Percentiles rank a stretch among this genome's conserved stretches.
Conservation (phyloP, 352 stramenopile genomes). For the Phytophthora hybrid region DNA sequence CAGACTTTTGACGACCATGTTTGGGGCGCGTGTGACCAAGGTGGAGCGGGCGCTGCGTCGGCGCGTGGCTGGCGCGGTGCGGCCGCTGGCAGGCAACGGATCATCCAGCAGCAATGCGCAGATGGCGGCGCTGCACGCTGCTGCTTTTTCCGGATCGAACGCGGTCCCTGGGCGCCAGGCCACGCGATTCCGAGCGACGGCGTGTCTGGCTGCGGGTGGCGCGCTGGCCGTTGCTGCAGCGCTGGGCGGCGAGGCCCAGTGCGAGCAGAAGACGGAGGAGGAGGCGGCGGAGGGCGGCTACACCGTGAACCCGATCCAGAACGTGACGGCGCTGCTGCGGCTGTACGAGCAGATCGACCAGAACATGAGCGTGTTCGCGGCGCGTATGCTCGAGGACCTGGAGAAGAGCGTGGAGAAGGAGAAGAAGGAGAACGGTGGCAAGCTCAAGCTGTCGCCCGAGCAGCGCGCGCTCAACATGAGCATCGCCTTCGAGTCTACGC, state of each 20-base stretch:
- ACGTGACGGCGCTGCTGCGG: constrained; percentile 70
- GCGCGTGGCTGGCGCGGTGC: constrained; percentile 20
- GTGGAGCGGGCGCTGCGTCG: constrained; percentile 20
- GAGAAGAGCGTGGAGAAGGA: constrained; percentile 64
- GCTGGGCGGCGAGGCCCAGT: constrained; percentile 17
- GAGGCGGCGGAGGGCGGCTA: constrained; percentile 39
- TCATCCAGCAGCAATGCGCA: not conserved
- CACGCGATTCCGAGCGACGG: constrained; percentile 1
- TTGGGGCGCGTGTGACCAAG: constrained; percentile 1
- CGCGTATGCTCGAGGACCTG: constrained; percentile 72
- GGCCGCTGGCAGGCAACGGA: not conserved
- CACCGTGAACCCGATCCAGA: constrained; percentile 74
- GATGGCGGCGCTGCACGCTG: not conserved
- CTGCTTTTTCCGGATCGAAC: constrained; percentile 18
- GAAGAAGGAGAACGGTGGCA: constrained; percentile 50
- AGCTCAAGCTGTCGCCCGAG: constrained; percentile 62
- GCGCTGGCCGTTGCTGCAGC: not conserved
- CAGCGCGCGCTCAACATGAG: constrained; percentile 86
- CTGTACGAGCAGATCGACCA: constrained; percentile 88
- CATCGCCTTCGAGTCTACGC: constrained; percentile 80
- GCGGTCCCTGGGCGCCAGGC: constrained; percentile 3
- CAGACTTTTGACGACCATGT: constrained; percentile 4
- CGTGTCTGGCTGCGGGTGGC: constrained; percentile 16
- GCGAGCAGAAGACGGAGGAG: constrained; percentile 30
- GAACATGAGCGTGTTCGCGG: constrained; percentile 85